Evolutionary conservation across 169 alveolate species (phyloP).

Genomic region (Theileria parva): DNA sequence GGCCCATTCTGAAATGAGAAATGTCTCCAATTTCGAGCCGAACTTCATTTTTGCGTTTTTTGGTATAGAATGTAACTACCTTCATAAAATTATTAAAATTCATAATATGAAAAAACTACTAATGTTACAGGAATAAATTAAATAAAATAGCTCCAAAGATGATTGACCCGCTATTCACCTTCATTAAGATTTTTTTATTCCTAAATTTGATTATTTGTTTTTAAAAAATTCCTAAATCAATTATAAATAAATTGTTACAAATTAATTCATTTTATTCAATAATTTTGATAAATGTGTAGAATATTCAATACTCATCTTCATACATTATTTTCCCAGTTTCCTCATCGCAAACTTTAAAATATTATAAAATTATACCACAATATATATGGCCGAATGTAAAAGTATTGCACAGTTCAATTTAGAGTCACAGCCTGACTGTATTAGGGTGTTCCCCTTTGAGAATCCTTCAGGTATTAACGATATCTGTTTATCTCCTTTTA

Average conservation of each 20-base stretch:
- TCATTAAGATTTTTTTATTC: neutral
- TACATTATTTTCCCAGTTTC: too few relatives aligned
- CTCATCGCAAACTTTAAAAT: neutral
- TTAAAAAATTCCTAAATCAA: too few relatives aligned
- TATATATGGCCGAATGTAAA: neutral
- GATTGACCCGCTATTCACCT: neutral
- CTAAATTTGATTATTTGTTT: neutral
- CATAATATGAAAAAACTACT: neutral
- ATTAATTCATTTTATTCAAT: neutral
- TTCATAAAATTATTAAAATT: too few relatives aligned
- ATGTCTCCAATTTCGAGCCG: constrained; percentile 55
- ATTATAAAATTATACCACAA: neutral
- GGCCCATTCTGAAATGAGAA: constrained; percentile 58
- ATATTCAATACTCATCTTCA: neutral
- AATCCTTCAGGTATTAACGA: constrained; percentile 6
- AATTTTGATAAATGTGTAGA: neutral
- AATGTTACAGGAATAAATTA: neutral
- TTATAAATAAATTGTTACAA: too few relatives aligned
- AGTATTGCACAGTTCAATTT: constrained; percentile 4
- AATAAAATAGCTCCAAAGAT: neutral
- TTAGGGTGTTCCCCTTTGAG: constrained; percentile 35
- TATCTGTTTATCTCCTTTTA: constrained; percentile 12
- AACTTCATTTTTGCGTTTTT: constrained; percentile 47
- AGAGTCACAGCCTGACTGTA: constrained; percentile 46
- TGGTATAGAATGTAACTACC: neutral